A percentile compares a stretch with the other conserved stretches of the same genome.
Conservation (phyloP, 345 rosid species). For the Pelargonium nanum region DNA sequence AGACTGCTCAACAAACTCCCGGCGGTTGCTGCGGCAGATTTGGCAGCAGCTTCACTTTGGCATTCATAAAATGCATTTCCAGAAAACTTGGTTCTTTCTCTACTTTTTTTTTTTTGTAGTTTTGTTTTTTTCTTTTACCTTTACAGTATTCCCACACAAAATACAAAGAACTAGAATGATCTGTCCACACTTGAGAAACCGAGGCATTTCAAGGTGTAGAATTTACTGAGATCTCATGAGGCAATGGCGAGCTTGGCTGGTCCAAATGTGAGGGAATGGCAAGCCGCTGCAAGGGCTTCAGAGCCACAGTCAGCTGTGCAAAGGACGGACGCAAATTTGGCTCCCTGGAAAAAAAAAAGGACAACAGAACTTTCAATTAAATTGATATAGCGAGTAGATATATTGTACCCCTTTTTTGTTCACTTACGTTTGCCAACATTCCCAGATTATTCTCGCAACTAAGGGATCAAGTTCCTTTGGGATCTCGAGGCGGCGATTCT, state of each 20-base stretch:
- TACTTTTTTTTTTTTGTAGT: no score
- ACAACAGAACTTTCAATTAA: neutral
- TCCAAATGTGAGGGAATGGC: conserved; percentile 42
- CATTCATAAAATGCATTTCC: no score
- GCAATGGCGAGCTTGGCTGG: conserved; percentile 38
- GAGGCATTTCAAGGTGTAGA: conserved; percentile 41
- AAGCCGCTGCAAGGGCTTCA: conserved; percentile 78
- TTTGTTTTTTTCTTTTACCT: no score
- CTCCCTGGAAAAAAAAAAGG: conserved; percentile 40
- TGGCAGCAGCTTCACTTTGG: no score
- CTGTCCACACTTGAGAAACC: no score
- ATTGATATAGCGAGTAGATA: neutral
- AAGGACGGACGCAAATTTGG: conserved; percentile 89
- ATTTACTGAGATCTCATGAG: conserved; percentile 48
- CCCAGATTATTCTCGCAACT: conserved; percentile 71
- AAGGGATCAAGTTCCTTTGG: conserved; percentile 90
- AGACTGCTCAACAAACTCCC: no score
- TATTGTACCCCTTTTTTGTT: neutral
- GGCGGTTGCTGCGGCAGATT: no score
- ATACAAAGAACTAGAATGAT: no score
- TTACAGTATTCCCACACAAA: no score
- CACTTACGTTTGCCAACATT: conserved; percentile 97
- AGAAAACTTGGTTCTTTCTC: no score
- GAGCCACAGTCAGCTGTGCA: conserved; percentile 57
- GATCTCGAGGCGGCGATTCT: conserved; percentile 88